Percentiles rank a stretch among this genome's conserved stretches.
phyloP scores from a whole-genome alignment of 2,329 filamentous ascomycete species.

The Intubia oerlemansii region DNA sequence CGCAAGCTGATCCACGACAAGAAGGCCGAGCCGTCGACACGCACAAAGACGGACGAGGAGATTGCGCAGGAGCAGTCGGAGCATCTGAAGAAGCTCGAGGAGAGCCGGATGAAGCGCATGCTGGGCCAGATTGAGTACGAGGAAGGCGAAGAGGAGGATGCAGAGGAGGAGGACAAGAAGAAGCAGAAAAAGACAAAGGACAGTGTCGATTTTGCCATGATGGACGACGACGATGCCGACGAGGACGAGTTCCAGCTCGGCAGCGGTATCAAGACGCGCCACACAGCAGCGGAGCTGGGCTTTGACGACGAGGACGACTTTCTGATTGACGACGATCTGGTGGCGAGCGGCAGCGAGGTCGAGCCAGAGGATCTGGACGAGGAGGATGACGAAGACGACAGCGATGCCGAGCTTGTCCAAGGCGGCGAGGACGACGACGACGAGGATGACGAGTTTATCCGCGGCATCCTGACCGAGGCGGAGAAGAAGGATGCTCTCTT shows the following conservation, averaged over 20 bases:
- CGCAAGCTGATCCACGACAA: slow-evolving; percentile 69
- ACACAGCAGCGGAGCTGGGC: slow-evolving; percentile 39
- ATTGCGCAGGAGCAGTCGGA: slow-evolving; percentile 56
- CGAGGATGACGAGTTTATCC: slow-evolving; percentile 51
- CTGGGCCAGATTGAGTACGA: slow-evolving; percentile 52
- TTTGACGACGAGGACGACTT: slow-evolving; percentile 94
- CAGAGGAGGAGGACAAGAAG: slow-evolving; percentile 16
- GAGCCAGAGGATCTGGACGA: slow-evolving; percentile 32
- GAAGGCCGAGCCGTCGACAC: slow-evolving; percentile 64
- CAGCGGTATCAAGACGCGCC: slow-evolving; percentile 31
- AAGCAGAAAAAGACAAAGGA: slow-evolving; percentile 52
- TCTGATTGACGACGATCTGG: slow-evolving; percentile 67
- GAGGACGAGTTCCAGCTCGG: slow-evolving; percentile 39
- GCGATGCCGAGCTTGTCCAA: slow-evolving; percentile 23
- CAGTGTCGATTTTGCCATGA: slow-evolving; percentile 7
- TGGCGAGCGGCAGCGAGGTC: slow-evolving; percentile 61
- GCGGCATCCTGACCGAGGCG: slow-evolving; percentile 39
- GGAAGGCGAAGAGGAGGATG: slow-evolving; percentile 17
- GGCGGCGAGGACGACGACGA: slow-evolving; percentile 11
- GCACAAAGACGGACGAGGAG: slow-evolving; percentile 84
- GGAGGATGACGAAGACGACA: slow-evolving; percentile 21
- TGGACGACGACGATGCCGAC: slow-evolving; percentile 18
- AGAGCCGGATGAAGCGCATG: slow-evolving; percentile 70
- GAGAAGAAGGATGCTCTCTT: slow-evolving; percentile 33
- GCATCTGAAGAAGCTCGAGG: slow-evolving; percentile 60